A percentile compares a stretch with the other conserved stretches of the same genome.
These are phyloP conservation scores for Ceratocystis papillata DNA, from an alignment of 2,329 filamentous ascomycete species.

Conservation along the genomic window DNA sequence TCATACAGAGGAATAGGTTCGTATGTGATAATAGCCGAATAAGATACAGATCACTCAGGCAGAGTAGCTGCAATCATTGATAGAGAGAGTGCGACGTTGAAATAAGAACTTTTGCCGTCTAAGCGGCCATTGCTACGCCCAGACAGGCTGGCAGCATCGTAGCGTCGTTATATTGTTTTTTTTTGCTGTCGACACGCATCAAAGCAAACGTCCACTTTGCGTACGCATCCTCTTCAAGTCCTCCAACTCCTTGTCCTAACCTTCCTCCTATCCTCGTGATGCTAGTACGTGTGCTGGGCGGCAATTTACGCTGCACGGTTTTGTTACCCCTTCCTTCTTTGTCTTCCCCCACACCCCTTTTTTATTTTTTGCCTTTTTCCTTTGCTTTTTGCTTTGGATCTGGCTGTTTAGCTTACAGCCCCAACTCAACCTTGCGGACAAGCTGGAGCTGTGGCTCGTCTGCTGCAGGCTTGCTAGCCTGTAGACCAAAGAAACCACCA, in stretches of 20 bases:
- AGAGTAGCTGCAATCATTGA: not conserved
- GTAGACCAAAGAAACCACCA: conserved; percentile 50
- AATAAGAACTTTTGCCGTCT: conserved; percentile 4
- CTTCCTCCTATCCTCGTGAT: not conserved
- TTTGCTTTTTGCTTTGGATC: not conserved
- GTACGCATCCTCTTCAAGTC: not conserved
- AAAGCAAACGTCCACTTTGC: not conserved
- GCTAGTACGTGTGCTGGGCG: not conserved
- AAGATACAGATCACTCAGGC: not conserved
- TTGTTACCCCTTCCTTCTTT: not conserved
- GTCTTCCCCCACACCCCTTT: not conserved
- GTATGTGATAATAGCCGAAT: not conserved
- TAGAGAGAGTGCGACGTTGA: not conserved
- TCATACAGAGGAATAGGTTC: not conserved
- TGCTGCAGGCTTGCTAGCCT: conserved; percentile 27
- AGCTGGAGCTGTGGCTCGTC: conserved; percentile 37
- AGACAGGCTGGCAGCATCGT: not conserved
- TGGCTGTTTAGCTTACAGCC: conserved; percentile 33
- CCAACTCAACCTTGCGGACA: conserved; percentile 44
- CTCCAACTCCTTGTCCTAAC: too few relatives aligned
- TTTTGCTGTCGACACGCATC: not conserved
- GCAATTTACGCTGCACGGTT: not conserved
- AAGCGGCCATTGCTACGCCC: not conserved
- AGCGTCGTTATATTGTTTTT: not conserved
- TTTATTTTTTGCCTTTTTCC: not conserved